Evolutionary conservation across 441 rosid genomes (phyloP).

Genomic region (Capsella rubella): DNA sequence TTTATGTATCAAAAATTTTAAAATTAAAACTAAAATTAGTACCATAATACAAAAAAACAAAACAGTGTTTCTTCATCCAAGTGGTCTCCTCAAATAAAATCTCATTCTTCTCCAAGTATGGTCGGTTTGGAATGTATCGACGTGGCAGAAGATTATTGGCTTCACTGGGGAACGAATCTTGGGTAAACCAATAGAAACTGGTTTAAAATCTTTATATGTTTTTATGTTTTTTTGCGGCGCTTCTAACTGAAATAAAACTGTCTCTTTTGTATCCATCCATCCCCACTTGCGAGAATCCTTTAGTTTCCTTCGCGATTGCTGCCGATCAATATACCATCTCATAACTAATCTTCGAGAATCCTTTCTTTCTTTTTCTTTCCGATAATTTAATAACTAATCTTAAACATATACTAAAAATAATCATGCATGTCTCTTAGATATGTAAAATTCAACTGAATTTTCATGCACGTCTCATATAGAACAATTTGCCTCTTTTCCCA

Average conservation of each 20-base stretch:
- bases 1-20: neutral
- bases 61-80: slow-evolving; percentile 42
- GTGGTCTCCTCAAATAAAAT: slow-evolving; percentile 35
- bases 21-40: neutral
- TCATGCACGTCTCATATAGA: no score
- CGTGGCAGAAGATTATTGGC: slow-evolving; percentile 19
- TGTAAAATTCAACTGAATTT: no score
- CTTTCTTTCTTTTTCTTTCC: no score
- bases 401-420: neutral
- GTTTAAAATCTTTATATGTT: slow-evolving; percentile 22
- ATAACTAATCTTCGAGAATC: neutral
- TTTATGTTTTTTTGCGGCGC: slow-evolving; percentile 35
- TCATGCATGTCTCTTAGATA: neutral
- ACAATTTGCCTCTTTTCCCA: no score
- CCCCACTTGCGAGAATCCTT: slow-evolving; percentile 33
- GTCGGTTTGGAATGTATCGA: slow-evolving; percentile 45
- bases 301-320: slow-evolving; percentile 23
- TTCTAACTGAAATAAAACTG: slow-evolving; percentile 43
- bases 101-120: slow-evolving; percentile 42
- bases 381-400: neutral
- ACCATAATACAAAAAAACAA: slow-evolving; percentile 14
- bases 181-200: slow-evolving; percentile 24
- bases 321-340: neutral
- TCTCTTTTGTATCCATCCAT: slow-evolving; percentile 31
- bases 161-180: slow-evolving; percentile 35